These are phyloP conservation scores for Dictyostelium purpureum DNA, from an alignment of 78 protist species.

Conservation along the genomic window DNA sequence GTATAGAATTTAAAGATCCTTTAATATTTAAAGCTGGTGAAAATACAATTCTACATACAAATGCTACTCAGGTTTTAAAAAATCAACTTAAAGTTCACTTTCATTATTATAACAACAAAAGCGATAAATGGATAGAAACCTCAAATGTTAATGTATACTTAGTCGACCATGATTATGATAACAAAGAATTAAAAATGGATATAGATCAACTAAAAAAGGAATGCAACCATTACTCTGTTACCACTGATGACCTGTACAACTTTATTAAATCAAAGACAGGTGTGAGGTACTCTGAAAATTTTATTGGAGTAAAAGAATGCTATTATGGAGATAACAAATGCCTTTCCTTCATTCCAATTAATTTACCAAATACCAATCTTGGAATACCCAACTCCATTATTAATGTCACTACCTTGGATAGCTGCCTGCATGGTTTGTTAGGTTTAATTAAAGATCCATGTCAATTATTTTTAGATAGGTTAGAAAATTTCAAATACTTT, in stretches of 20 bases:
- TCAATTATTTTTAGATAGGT: conserved; percentile 35
- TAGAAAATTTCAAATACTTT: neutral
- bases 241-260: neutral
- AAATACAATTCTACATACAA: neutral
- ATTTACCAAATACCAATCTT: neutral
- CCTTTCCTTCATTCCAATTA: neutral
- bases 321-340: neutral
- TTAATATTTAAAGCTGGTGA: neutral
- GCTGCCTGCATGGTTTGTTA: conserved; percentile 19
- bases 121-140: neutral
- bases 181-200: neutral
- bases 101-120: neutral
- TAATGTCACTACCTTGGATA: too few relatives aligned
- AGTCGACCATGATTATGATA: neutral
- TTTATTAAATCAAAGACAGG: neutral
- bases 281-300: neutral
- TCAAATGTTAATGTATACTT: neutral
- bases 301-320: neutral
- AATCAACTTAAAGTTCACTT: neutral
- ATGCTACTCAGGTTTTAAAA: neutral
- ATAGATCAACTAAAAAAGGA: neutral
- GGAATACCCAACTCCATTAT: neutral
- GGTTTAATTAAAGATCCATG: neutral
- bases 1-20: conserved; percentile 12
- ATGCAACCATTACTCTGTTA: too few relatives aligned